These are phyloP conservation scores for Silene noctiflora DNA, from an alignment of 179 eudicot species.

Conservation along the genomic window DNA sequence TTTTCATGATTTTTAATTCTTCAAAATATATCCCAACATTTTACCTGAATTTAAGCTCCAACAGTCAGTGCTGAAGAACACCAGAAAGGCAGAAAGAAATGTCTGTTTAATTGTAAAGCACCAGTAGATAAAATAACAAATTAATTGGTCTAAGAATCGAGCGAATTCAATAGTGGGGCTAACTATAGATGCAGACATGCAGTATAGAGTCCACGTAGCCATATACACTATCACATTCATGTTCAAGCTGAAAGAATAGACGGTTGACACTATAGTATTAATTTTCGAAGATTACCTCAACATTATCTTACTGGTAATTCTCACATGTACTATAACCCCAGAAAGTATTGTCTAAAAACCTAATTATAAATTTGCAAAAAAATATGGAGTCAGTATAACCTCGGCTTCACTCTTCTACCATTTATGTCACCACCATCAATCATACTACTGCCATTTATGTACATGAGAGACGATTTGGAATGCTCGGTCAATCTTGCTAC, in stretches of 20 bases:
- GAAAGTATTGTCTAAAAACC: slow-evolving; percentile 1
- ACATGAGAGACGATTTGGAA: slow-evolving; percentile 38
- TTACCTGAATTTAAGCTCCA: too few species aligned
- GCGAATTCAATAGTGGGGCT: background rate
- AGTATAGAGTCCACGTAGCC: background rate
- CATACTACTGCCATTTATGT: slow-evolving; percentile 36
- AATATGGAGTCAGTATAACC: slow-evolving; percentile 31
- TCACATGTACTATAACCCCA: background rate
- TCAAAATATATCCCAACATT: too few species aligned
- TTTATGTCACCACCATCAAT: slow-evolving; percentile 65
- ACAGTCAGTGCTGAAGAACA: background rate
- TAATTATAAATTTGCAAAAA: background rate
- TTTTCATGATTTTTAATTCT: too few species aligned
- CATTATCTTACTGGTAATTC: background rate
- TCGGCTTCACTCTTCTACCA: slow-evolving; percentile 82
- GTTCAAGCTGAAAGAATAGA: background rate
- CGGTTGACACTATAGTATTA: background rate
- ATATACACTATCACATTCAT: background rate
- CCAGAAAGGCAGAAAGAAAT: background rate
- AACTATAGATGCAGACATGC: background rate
- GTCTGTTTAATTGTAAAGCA: too few species aligned
- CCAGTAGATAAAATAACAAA: too few species aligned
- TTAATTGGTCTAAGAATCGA: background rate
- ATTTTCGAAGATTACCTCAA: background rate
- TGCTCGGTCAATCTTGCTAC: slow-evolving; percentile 72